Conservation (phyloP, 805 yeast genomes). For the Priceomyces medius region DNA sequence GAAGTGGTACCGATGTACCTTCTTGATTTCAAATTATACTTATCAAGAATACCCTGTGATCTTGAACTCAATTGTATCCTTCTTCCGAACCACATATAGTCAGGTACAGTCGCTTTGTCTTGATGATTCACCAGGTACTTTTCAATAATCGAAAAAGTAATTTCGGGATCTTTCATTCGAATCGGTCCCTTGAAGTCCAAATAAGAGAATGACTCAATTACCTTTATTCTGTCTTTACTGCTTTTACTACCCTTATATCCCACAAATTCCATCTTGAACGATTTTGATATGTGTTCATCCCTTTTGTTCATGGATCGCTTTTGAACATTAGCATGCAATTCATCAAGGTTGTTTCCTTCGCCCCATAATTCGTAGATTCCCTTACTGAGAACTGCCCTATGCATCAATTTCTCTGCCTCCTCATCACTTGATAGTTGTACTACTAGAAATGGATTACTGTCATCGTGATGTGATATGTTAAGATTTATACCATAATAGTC, state of each 20-base stretch:
- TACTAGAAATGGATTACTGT: conserved; percentile 64
- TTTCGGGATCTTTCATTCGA: conserved; percentile 72
- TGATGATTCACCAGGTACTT: conserved; percentile 55
- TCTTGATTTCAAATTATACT: conserved; percentile 76
- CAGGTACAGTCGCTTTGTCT: conserved; percentile 50
- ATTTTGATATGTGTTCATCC: conserved; percentile 38
- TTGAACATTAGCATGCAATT: conserved; percentile 55
- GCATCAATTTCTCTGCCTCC: conserved; percentile 62
- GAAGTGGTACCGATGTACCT: conserved; percentile 94
- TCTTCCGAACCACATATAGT: conserved; percentile 71
- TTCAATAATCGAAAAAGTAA: conserved; percentile 70
- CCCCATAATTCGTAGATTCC: conserved; percentile 90
- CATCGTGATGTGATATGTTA: conserved; percentile 60
- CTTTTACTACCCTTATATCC: conserved; percentile 67
- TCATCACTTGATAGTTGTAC: conserved; percentile 66
- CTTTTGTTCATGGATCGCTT: conserved; percentile 29
- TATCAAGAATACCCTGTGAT: conserved; percentile 63
- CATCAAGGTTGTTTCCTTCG: conserved; percentile 52
- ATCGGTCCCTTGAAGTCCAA: conserved; percentile 76
- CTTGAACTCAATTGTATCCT: conserved; percentile 64
- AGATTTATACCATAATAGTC: conserved; percentile 53
- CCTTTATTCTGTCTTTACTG: conserved; percentile 49
- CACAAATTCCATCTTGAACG: conserved; percentile 83
- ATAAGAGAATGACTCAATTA: conserved; percentile 72
- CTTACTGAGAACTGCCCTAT: conserved; percentile 66